Evolutionary conservation across 768 basidiomycete species (phyloP), one percentile per base, ranked within the genome.

Genomic region (Phlebiopsis gigantea): DNA sequence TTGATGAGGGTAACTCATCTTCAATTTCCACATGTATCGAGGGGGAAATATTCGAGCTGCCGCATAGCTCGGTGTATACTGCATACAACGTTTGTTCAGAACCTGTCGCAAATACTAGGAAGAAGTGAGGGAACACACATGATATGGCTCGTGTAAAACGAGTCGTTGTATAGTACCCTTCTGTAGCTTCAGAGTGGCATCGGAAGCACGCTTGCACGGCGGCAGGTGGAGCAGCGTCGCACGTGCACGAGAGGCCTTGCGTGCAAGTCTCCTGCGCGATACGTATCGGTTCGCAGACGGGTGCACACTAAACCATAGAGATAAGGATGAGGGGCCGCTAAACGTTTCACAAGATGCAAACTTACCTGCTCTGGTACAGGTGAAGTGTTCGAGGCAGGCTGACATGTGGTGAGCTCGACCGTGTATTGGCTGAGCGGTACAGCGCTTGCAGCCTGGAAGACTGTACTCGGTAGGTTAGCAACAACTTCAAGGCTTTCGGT

Each of bases 231-330:
- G 54, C 54, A 22, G 31, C 24, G 21, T 44, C 22, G 29, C 54
- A 55, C 21, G 54, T 55, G 54, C 54, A 55, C 8, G 54, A 8
- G 24, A 46, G 14, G 2, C 45, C 54, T 29, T 46, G 44, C 15
- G 46, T 22, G 54, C 54, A 55, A 3, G 28, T 55, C 54, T 55
- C 45, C 24, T 55, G 54, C 12, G 54, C 54, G 9, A 5, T 24
- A 0, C 45, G 44, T 39, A 55, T 30, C 17, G 54, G 54, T 22
- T 55, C 54, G 30, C 54, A 55, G 24, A 55, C 21, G 7, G 54
- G 34, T 5, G 34, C 24, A 46, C 54, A 54, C 53, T 54, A 19
- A 4, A 30, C n/a, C 9, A 5, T 19, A 9, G 44, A 2, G 44
- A 19, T 4, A 44, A 45, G n/a, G n/a, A 15, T n/a, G 26, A 14